phyloP scores from a whole-genome alignment of 2,329 filamentous ascomycete genomes.

The Trichoderma sp. region DNA sequence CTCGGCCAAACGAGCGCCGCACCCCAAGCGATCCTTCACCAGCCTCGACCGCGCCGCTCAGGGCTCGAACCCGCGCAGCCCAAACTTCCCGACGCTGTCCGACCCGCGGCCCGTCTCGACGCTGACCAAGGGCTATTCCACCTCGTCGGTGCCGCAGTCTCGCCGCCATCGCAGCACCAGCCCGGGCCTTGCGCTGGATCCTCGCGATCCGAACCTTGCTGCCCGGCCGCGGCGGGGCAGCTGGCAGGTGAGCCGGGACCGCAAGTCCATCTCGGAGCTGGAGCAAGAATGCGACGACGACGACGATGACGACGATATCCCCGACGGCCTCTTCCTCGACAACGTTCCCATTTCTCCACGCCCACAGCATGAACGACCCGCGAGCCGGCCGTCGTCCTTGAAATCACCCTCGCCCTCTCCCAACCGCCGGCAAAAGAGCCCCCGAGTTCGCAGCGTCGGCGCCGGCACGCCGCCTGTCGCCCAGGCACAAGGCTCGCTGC shows the following conservation, averaged over 20 bases:
- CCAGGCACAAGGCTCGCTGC: constrained; percentile 59
- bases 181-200: constrained; percentile 49
- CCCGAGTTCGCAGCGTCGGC: constrained; percentile 56
- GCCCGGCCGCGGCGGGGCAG: constrained; percentile 59
- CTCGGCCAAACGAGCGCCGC: constrained; percentile 34
- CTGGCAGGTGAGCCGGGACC: constrained; percentile 67
- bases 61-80: constrained; percentile 53
- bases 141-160: constrained; percentile 42
- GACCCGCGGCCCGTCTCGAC: constrained; percentile 38
- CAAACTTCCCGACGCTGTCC: constrained; percentile 45
- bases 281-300: constrained; percentile 77
- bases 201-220: constrained; percentile 45
- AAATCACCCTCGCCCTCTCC: constrained; percentile 49
- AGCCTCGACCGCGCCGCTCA: constrained; percentile 49
- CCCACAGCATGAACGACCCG: constrained; percentile 56
- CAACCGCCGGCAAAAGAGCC: constrained; percentile 52
- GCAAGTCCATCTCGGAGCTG: constrained; percentile 69
- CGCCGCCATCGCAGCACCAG: constrained; percentile 55
- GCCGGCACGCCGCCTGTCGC: constrained; percentile 65
- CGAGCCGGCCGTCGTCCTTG: constrained; percentile 55
- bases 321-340: constrained; percentile 75
- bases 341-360: constrained; percentile 83
- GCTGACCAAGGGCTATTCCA: constrained; percentile 35
- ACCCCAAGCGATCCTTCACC: constrained; percentile 47
- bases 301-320: constrained; percentile 75